Percentiles rank a stretch among this genome's conserved stretches.
Conservation (phyloP, 768 basidiomycete species). For the Thelephora ganbajun region DNA sequence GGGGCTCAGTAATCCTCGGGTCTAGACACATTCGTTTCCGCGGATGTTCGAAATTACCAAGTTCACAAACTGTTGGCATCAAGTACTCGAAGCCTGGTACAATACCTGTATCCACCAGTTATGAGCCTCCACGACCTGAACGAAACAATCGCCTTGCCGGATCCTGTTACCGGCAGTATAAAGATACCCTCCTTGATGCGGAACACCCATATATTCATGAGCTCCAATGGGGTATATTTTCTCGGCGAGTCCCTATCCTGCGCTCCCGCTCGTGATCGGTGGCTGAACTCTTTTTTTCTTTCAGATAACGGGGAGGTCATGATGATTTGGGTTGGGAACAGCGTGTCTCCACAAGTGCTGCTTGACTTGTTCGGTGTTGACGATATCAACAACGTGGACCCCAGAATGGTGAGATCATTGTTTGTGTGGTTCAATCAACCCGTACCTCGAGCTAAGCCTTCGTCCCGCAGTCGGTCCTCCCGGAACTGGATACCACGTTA, state of each 20-base stretch:
- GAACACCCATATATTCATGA: slow-evolving; percentile 76
- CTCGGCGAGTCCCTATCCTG: slow-evolving; percentile 41
- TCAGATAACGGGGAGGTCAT: slow-evolving; percentile 79
- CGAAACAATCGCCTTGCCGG: slow-evolving; percentile 55
- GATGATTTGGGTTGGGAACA: slow-evolving; percentile 84
- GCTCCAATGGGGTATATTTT: slow-evolving; percentile 81
- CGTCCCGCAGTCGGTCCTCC: slow-evolving; percentile 44
- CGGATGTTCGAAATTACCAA: slow-evolving; percentile 87
- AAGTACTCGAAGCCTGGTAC: slow-evolving; percentile 55
- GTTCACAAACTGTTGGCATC: slow-evolving; percentile 63
- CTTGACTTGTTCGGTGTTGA: slow-evolving; percentile 77
- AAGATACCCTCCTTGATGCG: slow-evolving; percentile 70
- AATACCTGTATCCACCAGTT: slow-evolving; percentile 77
- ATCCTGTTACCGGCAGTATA: slow-evolving; percentile 40
- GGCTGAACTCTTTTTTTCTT: neutral
- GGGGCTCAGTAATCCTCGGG: slow-evolving; percentile 14
- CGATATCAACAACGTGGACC: slow-evolving; percentile 55
- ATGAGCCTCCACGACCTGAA: slow-evolving; percentile 80
- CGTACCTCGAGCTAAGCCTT: neutral
- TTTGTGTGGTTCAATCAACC: neutral
- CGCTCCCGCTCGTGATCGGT: neutral
- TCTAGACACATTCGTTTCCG: slow-evolving; percentile 63
- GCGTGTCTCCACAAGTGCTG: slow-evolving; percentile 70
- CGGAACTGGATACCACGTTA: slow-evolving; percentile 54
- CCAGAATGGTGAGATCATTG: slow-evolving; percentile 45